These are phyloP conservation scores for Stagonosporopsis rhizophila DNA, from an alignment of 2,329 filamentous ascomycete genomes.

Conservation along the genomic window DNA sequence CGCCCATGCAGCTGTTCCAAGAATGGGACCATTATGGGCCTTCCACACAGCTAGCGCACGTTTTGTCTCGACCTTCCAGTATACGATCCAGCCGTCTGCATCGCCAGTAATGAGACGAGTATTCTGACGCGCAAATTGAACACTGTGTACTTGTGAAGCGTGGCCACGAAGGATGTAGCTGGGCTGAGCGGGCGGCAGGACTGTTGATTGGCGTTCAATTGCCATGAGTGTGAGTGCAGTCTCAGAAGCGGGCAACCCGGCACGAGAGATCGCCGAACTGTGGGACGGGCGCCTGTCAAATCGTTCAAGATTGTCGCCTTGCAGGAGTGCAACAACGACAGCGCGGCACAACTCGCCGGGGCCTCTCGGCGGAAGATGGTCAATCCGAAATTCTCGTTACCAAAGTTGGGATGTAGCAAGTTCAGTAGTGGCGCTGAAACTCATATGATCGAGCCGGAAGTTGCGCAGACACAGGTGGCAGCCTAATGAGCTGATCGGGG, in stretches of 20 bases:
- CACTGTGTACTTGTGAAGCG: constrained; percentile 76
- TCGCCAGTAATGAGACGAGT: constrained; percentile 83
- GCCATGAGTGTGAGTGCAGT: constrained; percentile 41
- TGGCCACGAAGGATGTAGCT: constrained; percentile 85
- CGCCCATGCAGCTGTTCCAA: constrained; percentile 76
- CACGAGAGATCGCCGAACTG: constrained; percentile 38
- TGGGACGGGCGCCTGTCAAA: constrained; percentile 25
- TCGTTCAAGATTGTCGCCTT: constrained; percentile 15
- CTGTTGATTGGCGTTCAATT: constrained; percentile 35
- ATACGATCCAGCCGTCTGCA: constrained; percentile 84
- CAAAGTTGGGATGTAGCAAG: neutral
- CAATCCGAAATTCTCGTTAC: neutral
- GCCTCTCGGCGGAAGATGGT: constrained; percentile 4
- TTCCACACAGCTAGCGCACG: constrained; percentile 85
- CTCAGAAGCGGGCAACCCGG: constrained; percentile 36
- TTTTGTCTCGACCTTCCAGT: constrained; percentile 86
- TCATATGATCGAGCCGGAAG: neutral
- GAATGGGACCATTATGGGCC: constrained; percentile 78
- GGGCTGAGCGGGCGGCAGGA: constrained; percentile 61
- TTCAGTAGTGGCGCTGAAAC: neutral
- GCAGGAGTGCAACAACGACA: constrained; percentile 4
- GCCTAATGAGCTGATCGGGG: neutral
- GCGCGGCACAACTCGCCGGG: constrained; percentile 23
- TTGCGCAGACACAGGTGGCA: neutral
- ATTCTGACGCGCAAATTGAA: constrained; percentile 76